phyloP scores from a whole-genome alignment of 2,329 filamentous ascomycete species.

The Trichoderma cornu-damae region DNA sequence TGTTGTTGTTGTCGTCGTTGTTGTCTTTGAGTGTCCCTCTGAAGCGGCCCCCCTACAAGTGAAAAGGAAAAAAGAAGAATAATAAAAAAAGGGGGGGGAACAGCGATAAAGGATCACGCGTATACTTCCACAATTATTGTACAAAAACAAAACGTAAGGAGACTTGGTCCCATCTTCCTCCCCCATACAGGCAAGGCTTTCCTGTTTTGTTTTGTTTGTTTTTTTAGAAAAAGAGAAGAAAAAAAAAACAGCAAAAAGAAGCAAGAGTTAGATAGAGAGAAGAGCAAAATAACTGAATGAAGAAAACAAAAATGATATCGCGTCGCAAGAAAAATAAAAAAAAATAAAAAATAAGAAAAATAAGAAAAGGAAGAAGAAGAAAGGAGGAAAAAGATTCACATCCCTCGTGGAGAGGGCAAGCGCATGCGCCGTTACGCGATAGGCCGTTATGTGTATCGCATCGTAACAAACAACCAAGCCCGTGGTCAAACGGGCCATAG shows the following conservation, averaged over 20 bases:
- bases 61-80: neutral
- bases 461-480: conserved; percentile 9
- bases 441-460: conserved; percentile 15
- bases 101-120: neutral
- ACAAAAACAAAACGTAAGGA: conserved; percentile 7
- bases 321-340: neutral
- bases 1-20: too few species aligned
- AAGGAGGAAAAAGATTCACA: conserved; percentile 10
- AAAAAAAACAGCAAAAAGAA: neutral
- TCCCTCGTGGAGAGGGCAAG: conserved; percentile 12
- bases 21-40: neutral
- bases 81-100: neutral
- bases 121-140: conserved; percentile 13
- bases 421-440: conserved; percentile 13
- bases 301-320: conserved; percentile 1
- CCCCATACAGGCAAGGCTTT: too few species aligned
- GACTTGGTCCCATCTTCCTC: neutral
- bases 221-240: too few species aligned
- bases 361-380: neutral
- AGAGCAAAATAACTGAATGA: neutral
- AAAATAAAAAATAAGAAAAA: neutral
- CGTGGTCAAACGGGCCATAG: conserved; percentile 6
- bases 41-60: neutral
- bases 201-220: too few species aligned
- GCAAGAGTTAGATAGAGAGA: neutral